phyloP scores from a whole-genome alignment of 306 rosid genomes.

The Canavalia gladiata region DNA sequence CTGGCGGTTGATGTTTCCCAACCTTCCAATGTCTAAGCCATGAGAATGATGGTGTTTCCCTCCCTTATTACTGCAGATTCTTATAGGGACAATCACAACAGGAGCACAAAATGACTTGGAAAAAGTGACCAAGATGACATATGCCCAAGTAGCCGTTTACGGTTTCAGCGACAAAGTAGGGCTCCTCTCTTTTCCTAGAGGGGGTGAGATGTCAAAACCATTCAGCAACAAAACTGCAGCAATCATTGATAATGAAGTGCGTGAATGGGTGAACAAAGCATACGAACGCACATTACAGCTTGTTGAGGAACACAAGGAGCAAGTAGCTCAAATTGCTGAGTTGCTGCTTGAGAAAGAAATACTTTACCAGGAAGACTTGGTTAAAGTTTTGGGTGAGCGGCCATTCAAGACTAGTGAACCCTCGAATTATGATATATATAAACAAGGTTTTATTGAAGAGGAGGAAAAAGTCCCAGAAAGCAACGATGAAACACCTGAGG shows the following conservation, averaged over 20 bases:
- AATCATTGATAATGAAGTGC: conserved; percentile 84
- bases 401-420: conserved; percentile 71
- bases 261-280: conserved; percentile 86
- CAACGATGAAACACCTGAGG: conserved; percentile 55
- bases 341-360: conserved; percentile 94
- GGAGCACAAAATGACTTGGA: conserved; percentile 98
- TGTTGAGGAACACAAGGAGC: conserved; percentile 78
- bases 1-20: background rate
- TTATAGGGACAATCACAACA: conserved; percentile 84
- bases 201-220: conserved; percentile 83
- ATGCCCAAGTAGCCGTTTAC: conserved; percentile 92
- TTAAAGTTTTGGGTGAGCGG: conserved; percentile 72
- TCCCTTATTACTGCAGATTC: conserved; percentile 60
- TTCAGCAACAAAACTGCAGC: conserved; percentile 90
- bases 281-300: conserved; percentile 68
- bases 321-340: conserved; percentile 84
- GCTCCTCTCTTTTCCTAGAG: conserved; percentile 90
- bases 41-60: conserved; percentile 11
- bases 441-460: conserved; percentile 67
- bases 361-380: conserved; percentile 89
- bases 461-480: conserved; percentile 59
- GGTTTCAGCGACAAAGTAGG: conserved; percentile 98
- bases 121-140: conserved; percentile 96
- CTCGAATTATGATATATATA: conserved; percentile 77
- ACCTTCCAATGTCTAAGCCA: background rate